phyloP scores from a whole-genome alignment of 192 early-diverging fungal species.

The Coemansia sp. region DNA sequence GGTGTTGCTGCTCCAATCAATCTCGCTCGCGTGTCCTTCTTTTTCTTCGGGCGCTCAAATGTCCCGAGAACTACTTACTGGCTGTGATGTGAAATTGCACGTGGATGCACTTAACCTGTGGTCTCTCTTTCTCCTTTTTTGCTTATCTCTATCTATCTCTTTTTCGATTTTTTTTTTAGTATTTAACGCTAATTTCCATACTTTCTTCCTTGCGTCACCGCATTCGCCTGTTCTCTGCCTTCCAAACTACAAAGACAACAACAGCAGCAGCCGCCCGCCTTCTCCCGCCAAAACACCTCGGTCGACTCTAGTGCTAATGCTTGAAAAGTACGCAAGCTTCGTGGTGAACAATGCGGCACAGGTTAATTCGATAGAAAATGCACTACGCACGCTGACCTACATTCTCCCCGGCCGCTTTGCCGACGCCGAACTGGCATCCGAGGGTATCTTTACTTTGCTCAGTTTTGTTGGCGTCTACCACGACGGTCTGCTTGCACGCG shows the following conservation, averaged over 20 bases:
- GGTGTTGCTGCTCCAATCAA: no score
- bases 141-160: not conserved
- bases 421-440: constrained; percentile 88
- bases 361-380: constrained; percentile 83
- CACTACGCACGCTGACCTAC: constrained; percentile 82
- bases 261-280: no score
- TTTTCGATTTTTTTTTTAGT: not conserved
- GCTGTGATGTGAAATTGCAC: no score
- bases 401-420: constrained; percentile 90
- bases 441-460: constrained; percentile 75
- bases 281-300: no score
- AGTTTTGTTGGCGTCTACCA: constrained; percentile 83
- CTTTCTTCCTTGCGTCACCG: no score
- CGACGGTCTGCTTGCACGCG: constrained; percentile 64
- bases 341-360: constrained; percentile 85
- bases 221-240: not conserved
- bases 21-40: no score
- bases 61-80: no score
- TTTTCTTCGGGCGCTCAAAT: no score
- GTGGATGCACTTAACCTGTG: no score
- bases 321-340: constrained; percentile 78
- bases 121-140: not conserved
- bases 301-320: constrained; percentile 16
- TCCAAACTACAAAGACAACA: not conserved
- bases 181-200: not conserved